phyloP scores from a whole-genome alignment of 768 basidiomycete species.

The Boletus rubroflammeus region DNA sequence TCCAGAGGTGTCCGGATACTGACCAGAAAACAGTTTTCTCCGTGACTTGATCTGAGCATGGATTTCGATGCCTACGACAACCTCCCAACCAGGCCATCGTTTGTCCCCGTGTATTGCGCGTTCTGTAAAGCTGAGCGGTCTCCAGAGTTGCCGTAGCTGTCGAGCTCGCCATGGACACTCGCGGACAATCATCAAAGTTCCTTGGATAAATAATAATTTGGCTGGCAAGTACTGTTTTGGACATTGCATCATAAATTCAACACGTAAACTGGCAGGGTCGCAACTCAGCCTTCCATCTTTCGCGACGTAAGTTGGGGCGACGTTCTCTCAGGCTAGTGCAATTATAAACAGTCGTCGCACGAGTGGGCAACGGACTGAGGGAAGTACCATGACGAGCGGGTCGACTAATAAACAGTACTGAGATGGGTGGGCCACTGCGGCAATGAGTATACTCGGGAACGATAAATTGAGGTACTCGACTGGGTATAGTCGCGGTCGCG shows the following conservation, averaged over 20 bases:
- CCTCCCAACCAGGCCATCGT: conserved; percentile 84
- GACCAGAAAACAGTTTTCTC: conserved; percentile 83
- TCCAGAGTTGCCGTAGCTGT: conserved; percentile 16
- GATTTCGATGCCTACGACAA: conserved; percentile 91
- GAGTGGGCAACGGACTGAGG: no score
- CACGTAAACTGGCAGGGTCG: neutral
- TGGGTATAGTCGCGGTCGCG: no score
- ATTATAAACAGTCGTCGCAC: no score
- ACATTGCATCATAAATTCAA: neutral
- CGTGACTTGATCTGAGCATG: conserved; percentile 91
- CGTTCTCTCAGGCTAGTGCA: no score
- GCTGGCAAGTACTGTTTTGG: neutral
- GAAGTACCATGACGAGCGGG: no score
- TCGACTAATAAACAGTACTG: no score
- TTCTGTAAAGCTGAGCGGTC: neutral
- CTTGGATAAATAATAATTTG: neutral
- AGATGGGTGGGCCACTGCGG: no score
- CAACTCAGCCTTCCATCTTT: no score
- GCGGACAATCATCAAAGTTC: conserved; percentile 23
- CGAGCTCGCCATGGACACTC: conserved; percentile 13
- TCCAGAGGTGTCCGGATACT: conserved; percentile 15
- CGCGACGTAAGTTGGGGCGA: no score
- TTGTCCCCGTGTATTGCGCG: conserved; percentile 17
- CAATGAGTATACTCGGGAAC: no score
- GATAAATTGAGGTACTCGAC: no score